These are phyloP conservation scores for Mycosphaerella arachidis DNA, from an alignment of 2,329 filamentous ascomycete species.

Conservation along the genomic window DNA sequence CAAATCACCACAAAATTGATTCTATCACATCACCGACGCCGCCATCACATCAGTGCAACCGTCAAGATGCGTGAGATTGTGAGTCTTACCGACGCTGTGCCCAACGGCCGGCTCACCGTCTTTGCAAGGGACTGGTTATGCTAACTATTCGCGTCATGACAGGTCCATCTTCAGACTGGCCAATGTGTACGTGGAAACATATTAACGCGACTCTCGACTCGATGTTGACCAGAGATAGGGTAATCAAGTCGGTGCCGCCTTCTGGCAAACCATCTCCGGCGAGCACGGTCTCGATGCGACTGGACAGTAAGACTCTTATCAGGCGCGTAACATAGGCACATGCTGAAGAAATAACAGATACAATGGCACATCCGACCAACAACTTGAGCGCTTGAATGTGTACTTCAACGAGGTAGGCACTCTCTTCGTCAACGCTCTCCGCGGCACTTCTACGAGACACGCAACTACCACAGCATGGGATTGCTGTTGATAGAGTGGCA, in stretches of 20 bases:
- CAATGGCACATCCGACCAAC: slow-evolving; percentile 96
- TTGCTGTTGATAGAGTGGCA: neutral
- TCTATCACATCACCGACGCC: neutral
- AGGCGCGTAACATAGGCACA: neutral
- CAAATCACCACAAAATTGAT: too few species aligned
- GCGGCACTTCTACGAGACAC: neutral
- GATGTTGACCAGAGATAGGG: slow-evolving; percentile 57
- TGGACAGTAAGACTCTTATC: slow-evolving; percentile 68
- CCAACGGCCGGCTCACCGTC: too few species aligned
- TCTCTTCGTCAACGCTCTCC: neutral
- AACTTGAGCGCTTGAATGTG: slow-evolving; percentile 99
- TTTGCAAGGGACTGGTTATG: too few species aligned
- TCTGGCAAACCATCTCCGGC: slow-evolving; percentile 68
- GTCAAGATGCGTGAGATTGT: too few species aligned
- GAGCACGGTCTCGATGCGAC: slow-evolving; percentile 94
- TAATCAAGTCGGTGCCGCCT: slow-evolving; percentile 99
- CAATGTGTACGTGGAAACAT: slow-evolving; percentile 75
- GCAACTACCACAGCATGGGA: neutral
- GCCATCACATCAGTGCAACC: too few species aligned
- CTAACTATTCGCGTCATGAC: slow-evolving; percentile 6
- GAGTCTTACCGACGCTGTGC: too few species aligned
- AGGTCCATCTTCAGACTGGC: slow-evolving; percentile 99
- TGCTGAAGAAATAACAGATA: slow-evolving; percentile 57
- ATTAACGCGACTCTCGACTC: slow-evolving; percentile 10
- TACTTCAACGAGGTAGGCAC: slow-evolving; percentile 86